Evolutionary conservation across 306 rosid genomes (phyloP).

Genomic region (Sesbania bispinosa): DNA sequence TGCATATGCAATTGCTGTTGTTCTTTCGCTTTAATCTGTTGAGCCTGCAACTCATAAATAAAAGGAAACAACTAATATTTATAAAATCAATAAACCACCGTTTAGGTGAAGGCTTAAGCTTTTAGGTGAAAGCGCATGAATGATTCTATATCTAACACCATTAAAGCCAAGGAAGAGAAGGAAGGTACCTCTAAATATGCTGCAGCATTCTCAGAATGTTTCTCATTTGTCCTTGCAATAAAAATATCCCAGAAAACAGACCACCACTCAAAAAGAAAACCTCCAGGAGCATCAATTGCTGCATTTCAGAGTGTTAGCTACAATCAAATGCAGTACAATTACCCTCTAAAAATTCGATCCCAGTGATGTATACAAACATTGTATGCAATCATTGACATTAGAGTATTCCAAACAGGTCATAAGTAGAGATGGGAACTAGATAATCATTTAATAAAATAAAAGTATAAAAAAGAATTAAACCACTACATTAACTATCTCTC

Average conservation of each 20-base stretch:
- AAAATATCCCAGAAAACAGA: slow-evolving; percentile 97
- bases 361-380: not conserved
- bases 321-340: not conserved
- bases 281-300: slow-evolving; percentile 99
- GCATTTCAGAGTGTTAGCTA: slow-evolving; percentile 35
- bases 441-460: slow-evolving; percentile 1
- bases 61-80: not conserved
- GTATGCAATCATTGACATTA: not conserved
- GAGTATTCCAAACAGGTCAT: slow-evolving; percentile 16
- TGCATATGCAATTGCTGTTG: slow-evolving; percentile 85
- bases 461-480: not conserved
- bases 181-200: slow-evolving; percentile 73
- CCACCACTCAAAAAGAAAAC: slow-evolving; percentile 98
- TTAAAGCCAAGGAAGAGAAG: not conserved
- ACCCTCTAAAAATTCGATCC: not conserved
- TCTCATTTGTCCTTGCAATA: slow-evolving; percentile 85
- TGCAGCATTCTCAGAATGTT: slow-evolving; percentile 93
- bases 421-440: not conserved
- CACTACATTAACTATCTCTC: slow-evolving; percentile 25
- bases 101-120: not conserved
- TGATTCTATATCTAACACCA: not conserved
- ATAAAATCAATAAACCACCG: slow-evolving; percentile 7
- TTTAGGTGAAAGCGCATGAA: not conserved
- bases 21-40: slow-evolving; percentile 74
- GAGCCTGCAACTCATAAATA: slow-evolving; percentile 48